Percentiles rank a stretch among this genome's conserved stretches.
phyloP scores from a whole-genome alignment of 2,329 filamentous ascomycete species.

The Hymenoscyphus occultus region DNA sequence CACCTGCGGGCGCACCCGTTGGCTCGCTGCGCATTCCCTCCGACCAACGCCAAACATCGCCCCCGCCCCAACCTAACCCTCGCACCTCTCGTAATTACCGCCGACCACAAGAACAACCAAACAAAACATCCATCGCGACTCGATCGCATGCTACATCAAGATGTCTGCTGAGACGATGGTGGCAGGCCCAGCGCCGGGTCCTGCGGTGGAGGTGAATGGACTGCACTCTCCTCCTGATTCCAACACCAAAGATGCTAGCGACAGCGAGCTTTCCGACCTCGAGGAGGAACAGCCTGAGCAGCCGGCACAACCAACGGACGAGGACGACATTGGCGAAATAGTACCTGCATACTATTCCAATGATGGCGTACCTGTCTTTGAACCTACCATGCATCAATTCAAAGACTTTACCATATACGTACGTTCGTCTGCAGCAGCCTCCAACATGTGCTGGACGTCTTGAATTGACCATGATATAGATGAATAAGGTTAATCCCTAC shows the following conservation, averaged over 20 bases:
- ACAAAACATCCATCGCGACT: constrained; percentile 15
- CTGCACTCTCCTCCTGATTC: constrained; percentile 63
- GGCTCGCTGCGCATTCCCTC: not conserved
- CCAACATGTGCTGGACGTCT: not conserved
- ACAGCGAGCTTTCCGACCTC: constrained; percentile 65
- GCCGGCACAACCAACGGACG: constrained; percentile 41
- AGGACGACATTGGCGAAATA: constrained; percentile 72
- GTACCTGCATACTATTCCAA: constrained; percentile 81
- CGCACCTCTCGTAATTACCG: constrained; percentile 15
- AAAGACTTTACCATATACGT: constrained; percentile 90
- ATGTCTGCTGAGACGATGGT: constrained; percentile 33
- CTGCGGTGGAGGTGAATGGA: constrained; percentile 27
- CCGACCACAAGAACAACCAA: constrained; percentile 10
- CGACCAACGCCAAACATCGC: not conserved
- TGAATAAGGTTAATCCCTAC: constrained; percentile 81
- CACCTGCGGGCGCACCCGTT: constrained; percentile 1
- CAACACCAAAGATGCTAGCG: constrained; percentile 57
- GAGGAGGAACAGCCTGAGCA: constrained; percentile 39
- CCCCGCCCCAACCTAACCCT: constrained; percentile 10
- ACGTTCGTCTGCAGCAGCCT: constrained; percentile 37
- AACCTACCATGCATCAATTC: constrained; percentile 93
- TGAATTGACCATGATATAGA: constrained; percentile 43
- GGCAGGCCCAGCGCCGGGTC: constrained; percentile 26
- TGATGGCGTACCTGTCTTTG: constrained; percentile 88
- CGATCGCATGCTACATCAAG: constrained; percentile 29